Evolutionary conservation across 495 filamentous ascomycete genomes (phyloP).

Genomic region (Daldinia decipiens): DNA sequence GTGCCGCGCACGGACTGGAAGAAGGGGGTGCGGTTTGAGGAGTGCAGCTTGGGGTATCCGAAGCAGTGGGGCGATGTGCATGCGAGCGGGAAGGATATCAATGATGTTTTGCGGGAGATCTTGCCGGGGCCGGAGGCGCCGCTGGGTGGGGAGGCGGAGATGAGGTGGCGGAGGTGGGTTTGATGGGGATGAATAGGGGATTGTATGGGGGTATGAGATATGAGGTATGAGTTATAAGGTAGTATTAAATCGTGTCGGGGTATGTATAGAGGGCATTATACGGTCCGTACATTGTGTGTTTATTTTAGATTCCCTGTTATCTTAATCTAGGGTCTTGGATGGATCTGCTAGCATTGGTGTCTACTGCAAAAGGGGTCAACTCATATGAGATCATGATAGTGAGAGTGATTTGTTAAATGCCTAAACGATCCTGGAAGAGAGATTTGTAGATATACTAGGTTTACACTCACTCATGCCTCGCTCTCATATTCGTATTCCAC

Average conservation of each 20-base stretch:
- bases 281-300: background rate
- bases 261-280: conserved; percentile 1
- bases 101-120: conserved; percentile 49
- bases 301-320: background rate
- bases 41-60: conserved; percentile 50
- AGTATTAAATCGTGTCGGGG: background rate
- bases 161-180: conserved; percentile 44
- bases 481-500: too few species aligned
- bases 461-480: too few species aligned
- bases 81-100: conserved; percentile 39
- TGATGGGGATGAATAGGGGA: conserved; percentile 7
- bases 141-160: conserved; percentile 31
- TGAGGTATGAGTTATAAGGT: background rate
- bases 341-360: too few species aligned
- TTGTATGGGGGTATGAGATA: background rate
- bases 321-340: too few species aligned
- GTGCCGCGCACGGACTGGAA: conserved; percentile 52
- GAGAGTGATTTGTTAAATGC: too few species aligned
- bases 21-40: conserved; percentile 48
- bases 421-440: too few species aligned
- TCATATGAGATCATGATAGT: too few species aligned
- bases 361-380: too few species aligned
- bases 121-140: conserved; percentile 45
- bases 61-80: conserved; percentile 48
- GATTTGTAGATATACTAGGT: too few species aligned